Base-by-base conservation (phyloP, 73 alveolate genomes). In the Symbiodinium pilosum region DNA sequence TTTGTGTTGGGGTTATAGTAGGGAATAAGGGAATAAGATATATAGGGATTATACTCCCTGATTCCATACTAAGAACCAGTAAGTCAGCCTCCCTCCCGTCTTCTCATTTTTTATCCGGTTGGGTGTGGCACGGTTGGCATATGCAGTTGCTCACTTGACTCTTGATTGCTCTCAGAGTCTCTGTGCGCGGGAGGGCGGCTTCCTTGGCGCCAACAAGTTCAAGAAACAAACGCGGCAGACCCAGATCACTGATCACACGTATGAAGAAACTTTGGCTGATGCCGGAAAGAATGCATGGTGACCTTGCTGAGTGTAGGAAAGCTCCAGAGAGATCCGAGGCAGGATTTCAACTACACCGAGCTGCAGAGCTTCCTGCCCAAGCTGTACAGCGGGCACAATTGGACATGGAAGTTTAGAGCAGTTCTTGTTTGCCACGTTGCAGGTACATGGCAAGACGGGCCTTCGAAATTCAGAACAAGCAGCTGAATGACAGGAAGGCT, bases 371-470 rank as follows among this genome's bases (percentile, higher is more conserved):
- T 91, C 40, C 81, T 91, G 77, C 97, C 97, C 64, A 91, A 91
- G 40, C 39, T 91, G 97, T 38, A 43, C 85, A n/a, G 44, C 26
- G n/a, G n/a, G n/a, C n/a, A 51, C 42, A n/a, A 8, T 30, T 44
- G 77, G 4, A 43, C 34, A 32, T 42, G 87, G 34, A 12, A 51
- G 87, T 20, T 84, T 64, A 20, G 4, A n/a, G 0, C 20, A 41
- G 38, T 34, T 42, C 38, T 42, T 3, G 39, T 36, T 9, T 36
- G 28, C n/a, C 26, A 73, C 43, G 12, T n/a, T 11, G 2, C 20
- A 91, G 97, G 97, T 91, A 69, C 97, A 91, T 91, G 97, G 97
- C 97, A 28, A 43, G 81, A 84, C 81, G 97, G 47, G 68, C 97
- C 41, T 91, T 91, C 52, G 97, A 91, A 56, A 71, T 91, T 38